These are phyloP conservation scores for Carex parvula DNA, from an alignment of 176 grass and related monocot genomes.

Conservation along the genomic window DNA sequence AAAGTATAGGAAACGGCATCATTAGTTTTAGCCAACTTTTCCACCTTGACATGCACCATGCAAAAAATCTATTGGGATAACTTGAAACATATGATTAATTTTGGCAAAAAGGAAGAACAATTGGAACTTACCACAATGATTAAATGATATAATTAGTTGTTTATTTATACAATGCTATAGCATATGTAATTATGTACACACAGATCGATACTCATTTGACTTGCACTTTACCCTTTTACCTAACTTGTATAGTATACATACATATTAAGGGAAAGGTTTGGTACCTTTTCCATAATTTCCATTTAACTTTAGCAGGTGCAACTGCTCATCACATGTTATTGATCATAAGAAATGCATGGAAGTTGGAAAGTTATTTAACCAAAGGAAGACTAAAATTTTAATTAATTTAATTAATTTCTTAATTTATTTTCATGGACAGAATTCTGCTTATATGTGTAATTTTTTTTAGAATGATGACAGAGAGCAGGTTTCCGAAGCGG, in stretches of 20 bases:
- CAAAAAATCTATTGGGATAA: not conserved
- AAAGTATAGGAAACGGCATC: not conserved
- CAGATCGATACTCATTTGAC: not conserved
- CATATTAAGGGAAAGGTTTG: not conserved
- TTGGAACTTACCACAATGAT: not conserved
- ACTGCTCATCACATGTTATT: slow-evolving; percentile 22
- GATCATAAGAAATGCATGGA: not conserved
- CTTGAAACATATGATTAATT: slow-evolving; percentile 9
- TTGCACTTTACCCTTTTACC: slow-evolving; percentile 17
- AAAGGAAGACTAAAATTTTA: not conserved
- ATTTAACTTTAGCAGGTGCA: slow-evolving; percentile 8
- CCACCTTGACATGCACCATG: not conserved
- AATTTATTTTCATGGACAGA: not conserved
- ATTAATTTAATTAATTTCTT: slow-evolving; percentile 8
- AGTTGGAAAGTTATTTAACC: not conserved
- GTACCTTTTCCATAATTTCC: slow-evolving; percentile 16
- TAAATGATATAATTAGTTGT: not conserved
- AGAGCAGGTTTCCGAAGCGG: not conserved
- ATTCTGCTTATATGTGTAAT: not conserved
- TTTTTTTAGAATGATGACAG: not conserved
- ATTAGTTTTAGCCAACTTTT: not conserved
- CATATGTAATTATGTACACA: not conserved
- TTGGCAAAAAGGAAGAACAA: slow-evolving; percentile 15
- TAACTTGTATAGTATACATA: not conserved
- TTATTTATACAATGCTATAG: not conserved